Evolutionary conservation across 257 asterid genomes (phyloP).

Genomic region (Striga asiatica): DNA sequence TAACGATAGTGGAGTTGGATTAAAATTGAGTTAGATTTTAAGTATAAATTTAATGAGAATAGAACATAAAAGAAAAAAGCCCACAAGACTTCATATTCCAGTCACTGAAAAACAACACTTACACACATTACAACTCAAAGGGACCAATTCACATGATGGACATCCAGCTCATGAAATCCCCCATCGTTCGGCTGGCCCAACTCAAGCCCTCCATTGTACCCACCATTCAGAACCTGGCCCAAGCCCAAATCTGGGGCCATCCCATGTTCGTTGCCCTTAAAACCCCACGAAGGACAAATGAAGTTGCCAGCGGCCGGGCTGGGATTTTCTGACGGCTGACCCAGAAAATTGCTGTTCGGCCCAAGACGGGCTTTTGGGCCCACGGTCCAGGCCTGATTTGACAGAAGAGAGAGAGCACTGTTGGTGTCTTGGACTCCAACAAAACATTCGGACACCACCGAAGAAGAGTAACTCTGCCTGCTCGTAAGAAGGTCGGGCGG

Average conservation of each 20-base stretch:
- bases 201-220: slow-evolving; percentile 42
- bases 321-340: slow-evolving; percentile 34
- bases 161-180: slow-evolving; percentile 39
- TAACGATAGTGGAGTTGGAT: too few species aligned
- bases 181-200: slow-evolving; percentile 44
- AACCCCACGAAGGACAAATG: slow-evolving; percentile 35
- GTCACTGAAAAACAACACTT: too few species aligned
- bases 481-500: slow-evolving; percentile 30
- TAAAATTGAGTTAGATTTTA: too few species aligned
- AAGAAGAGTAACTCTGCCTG: slow-evolving; percentile 24
- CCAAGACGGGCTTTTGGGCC: slow-evolving; percentile 50
- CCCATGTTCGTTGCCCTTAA: slow-evolving; percentile 27
- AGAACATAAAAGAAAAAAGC: too few species aligned
- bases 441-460: slow-evolving; percentile 40
- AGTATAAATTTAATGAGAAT: too few species aligned
- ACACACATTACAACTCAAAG: slow-evolving; percentile 38
- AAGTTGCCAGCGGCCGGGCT: slow-evolving; percentile 34
- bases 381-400: slow-evolving; percentile 79
- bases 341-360: slow-evolving; percentile 24
- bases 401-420: slow-evolving; percentile 99
- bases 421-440: slow-evolving; percentile 42
- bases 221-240: slow-evolving; percentile 32
- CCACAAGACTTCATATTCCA: too few species aligned
- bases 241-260: slow-evolving; percentile 44
- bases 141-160: slow-evolving; percentile 48